A percentile compares a stretch with the other conserved stretches of the same genome.
Evolutionary conservation across 1,284 basidiomycete genomes (phyloP).

Genomic region (Moniliella sp.): DNA sequence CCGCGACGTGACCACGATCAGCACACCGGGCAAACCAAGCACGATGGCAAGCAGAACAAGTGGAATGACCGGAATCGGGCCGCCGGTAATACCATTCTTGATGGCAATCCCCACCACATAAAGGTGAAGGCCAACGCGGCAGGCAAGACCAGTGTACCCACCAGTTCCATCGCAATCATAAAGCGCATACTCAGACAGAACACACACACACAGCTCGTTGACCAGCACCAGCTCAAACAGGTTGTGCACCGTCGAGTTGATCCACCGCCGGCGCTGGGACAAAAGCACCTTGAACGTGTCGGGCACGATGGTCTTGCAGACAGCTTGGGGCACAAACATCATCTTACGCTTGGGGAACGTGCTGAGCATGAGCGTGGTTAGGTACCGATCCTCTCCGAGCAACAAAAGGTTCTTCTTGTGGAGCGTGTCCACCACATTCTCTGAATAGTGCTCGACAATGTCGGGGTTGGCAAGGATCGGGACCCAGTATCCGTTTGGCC

Average conservation of each 20-base stretch:
- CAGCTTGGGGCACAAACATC: slow-evolving; percentile 37
- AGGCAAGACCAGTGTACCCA: slow-evolving; percentile 37
- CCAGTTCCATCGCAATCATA: slow-evolving; percentile 37
- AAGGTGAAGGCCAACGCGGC: slow-evolving; percentile 37
- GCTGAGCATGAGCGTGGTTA: slow-evolving; percentile 38
- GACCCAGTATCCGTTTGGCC: slow-evolving; percentile 38
- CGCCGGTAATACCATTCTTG: slow-evolving; percentile 5
- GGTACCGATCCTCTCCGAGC: slow-evolving; percentile 38
- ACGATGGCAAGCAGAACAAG: slow-evolving; percentile 35
- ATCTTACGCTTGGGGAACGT: slow-evolving; percentile 39
- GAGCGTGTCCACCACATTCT: slow-evolving; percentile 37
- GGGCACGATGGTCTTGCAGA: slow-evolving; percentile 38
- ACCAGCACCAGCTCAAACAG: slow-evolving; percentile 37
- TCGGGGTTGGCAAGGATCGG: slow-evolving; percentile 37
- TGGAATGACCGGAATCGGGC: slow-evolving; percentile 14
- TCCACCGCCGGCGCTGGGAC: slow-evolving; percentile 37
- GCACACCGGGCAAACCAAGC: slow-evolving; percentile 36
- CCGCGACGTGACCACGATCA: slow-evolving; percentile 37
- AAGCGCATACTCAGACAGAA: slow-evolving; percentile 39
- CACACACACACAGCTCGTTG: slow-evolving; percentile 37
- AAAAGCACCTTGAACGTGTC: slow-evolving; percentile 37
- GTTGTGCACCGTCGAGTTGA: slow-evolving; percentile 39
- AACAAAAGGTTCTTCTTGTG: slow-evolving; percentile 38
- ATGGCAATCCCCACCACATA: slow-evolving; percentile 32
- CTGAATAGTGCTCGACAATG: slow-evolving; percentile 38